Conservation (phyloP, 352 stramenopile species). For the Phytophthora sp. region DNA sequence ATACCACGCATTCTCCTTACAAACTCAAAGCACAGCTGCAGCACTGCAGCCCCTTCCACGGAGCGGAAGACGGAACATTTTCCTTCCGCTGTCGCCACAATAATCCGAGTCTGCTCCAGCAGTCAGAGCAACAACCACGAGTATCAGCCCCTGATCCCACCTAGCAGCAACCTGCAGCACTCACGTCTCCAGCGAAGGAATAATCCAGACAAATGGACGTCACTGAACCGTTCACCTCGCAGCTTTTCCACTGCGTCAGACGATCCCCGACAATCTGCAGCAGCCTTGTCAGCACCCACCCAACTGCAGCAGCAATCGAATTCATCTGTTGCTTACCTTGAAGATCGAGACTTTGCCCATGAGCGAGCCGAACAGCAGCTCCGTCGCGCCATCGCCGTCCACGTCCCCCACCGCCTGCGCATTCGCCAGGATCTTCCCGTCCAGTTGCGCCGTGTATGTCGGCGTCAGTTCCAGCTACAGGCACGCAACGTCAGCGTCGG, state of each 20-base stretch:
- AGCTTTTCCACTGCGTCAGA: slow-evolving; percentile 63
- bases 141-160: background rate
- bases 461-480: slow-evolving; percentile 71
- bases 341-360: slow-evolving; percentile 68
- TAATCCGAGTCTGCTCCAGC: slow-evolving; percentile 51
- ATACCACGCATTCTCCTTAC: slow-evolving; percentile 38
- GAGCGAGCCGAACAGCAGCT: slow-evolving; percentile 74
- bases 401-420: slow-evolving; percentile 69
- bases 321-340: slow-evolving; percentile 45
- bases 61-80: slow-evolving; percentile 69
- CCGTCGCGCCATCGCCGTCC: slow-evolving; percentile 65
- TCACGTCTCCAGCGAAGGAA: slow-evolving; percentile 44
- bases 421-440: slow-evolving; percentile 75
- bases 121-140: background rate
- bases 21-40: slow-evolving; percentile 69
- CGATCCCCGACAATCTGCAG: slow-evolving; percentile 53
- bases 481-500: slow-evolving; percentile 17
- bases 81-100: slow-evolving; percentile 80
- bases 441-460: slow-evolving; percentile 62
- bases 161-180: slow-evolving; percentile 9
- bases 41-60: slow-evolving; percentile 54
- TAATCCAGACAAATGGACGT: slow-evolving; percentile 70
- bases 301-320: background rate
- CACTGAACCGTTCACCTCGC: slow-evolving; percentile 71
- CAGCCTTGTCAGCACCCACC: background rate